Evolutionary conservation across 768 basidiomycete genomes (phyloP).

Genomic region (Mycena sanguinolenta): DNA sequence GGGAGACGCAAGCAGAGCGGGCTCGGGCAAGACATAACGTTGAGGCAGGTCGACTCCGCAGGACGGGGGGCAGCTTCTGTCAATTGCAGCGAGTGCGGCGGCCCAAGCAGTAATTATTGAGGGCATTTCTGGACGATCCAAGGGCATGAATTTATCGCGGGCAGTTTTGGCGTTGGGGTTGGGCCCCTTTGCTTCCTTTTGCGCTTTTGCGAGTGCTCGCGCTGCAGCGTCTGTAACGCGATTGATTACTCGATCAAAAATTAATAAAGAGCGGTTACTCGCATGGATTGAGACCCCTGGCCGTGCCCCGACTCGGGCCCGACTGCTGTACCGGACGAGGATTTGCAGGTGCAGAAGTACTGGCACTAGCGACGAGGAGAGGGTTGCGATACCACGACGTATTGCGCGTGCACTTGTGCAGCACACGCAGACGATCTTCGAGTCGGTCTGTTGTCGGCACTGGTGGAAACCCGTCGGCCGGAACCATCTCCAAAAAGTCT

Average conservation of each 20-base stretch:
- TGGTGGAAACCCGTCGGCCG: neutral
- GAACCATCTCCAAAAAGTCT: constrained; percentile 1
- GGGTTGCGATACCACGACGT: constrained; percentile 4
- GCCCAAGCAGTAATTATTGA: constrained; percentile 16
- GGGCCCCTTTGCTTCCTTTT: constrained; percentile 10
- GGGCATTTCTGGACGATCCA: constrained; percentile 20
- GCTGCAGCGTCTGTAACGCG: constrained; percentile 3
- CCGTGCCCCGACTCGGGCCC: neutral
- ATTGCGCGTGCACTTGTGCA: constrained; percentile 1
- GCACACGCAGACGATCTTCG: too few species aligned
- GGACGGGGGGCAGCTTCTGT: constrained; percentile 9
- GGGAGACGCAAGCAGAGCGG: constrained; percentile 10
- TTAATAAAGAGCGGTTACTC: too few species aligned
- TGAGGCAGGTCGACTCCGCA: constrained; percentile 15
- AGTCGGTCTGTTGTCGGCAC: too few species aligned
- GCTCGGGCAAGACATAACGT: constrained; percentile 19
- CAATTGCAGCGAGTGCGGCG: constrained; percentile 11
- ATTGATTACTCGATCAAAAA: too few species aligned
- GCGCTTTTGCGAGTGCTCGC: constrained; percentile 6
- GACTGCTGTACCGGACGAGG: neutral
- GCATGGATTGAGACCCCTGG: too few species aligned
- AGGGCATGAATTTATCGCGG: constrained; percentile 11
- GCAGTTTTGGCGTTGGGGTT: constrained; percentile 2
- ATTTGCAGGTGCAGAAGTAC: neutral
- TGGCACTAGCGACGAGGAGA: neutral